Percentiles rank a stretch among this genome's conserved stretches.
Evolutionary conservation across 352 stramenopile species (phyloP).

Genomic region (Globisporangium viniferum): DNA sequence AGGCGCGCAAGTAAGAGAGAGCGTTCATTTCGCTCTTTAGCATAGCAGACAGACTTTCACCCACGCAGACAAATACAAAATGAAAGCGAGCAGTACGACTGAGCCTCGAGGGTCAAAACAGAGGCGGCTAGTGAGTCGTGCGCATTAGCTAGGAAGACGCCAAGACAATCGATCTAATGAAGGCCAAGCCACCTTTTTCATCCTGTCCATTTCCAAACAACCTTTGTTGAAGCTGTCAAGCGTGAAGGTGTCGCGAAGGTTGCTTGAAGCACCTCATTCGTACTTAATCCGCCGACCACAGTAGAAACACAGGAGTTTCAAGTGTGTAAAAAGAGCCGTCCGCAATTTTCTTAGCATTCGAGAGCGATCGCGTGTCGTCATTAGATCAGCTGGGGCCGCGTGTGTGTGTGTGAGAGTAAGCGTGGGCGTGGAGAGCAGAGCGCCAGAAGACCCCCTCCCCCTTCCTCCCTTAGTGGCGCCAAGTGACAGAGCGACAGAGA

Average conservation of each 20-base stretch:
- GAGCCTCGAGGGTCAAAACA: background rate
- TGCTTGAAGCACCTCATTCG: background rate
- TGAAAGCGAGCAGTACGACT: background rate
- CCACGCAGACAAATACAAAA: background rate
- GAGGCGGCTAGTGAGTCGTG: background rate
- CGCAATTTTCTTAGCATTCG: background rate
- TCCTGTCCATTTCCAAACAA: background rate
- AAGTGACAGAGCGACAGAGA: background rate
- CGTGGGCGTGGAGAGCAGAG: background rate
- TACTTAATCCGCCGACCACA: background rate
- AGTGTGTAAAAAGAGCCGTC: background rate
- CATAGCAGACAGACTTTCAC: background rate
- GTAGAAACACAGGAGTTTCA: background rate
- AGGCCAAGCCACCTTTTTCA: background rate
- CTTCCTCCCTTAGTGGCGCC: background rate
- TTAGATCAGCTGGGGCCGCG: background rate
- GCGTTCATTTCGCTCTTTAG: background rate
- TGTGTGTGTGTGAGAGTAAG: background rate
- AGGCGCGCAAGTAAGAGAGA: constrained; percentile 9
- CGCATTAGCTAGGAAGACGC: background rate
- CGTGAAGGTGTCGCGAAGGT: background rate
- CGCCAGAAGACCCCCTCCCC: background rate
- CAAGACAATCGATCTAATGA: background rate
- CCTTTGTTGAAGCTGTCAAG: background rate
- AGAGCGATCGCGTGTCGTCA: background rate